phyloP scores from a whole-genome alignment of 108 stramenopile species.

The Nitzschia sp. region DNA sequence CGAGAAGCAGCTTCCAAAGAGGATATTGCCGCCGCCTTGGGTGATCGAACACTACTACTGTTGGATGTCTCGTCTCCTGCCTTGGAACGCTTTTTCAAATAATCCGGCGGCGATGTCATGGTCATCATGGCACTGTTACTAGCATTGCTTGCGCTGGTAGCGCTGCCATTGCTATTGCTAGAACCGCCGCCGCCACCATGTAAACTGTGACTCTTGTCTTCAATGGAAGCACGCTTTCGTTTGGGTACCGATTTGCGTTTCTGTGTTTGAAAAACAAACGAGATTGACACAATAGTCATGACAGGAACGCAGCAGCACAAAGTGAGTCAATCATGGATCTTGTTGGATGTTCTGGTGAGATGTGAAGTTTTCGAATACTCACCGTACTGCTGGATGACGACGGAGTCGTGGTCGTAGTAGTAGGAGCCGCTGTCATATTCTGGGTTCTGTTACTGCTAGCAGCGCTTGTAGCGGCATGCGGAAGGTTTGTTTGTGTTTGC shows the following conservation, averaged over 20 bases:
- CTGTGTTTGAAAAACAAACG: slow-evolving; percentile 8
- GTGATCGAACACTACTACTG: background rate
- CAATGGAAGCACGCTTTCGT: slow-evolving; percentile 42
- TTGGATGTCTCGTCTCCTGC: background rate
- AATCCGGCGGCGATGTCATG: no score
- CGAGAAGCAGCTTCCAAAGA: slow-evolving; percentile 22
- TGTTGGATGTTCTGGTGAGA: no score
- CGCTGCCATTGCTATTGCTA: no score
- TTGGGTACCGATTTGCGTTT: slow-evolving; percentile 61
- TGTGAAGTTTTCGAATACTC: no score
- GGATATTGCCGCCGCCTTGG: no score
- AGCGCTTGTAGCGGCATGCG: background rate
- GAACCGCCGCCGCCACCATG: no score
- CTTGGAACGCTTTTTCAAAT: no score
- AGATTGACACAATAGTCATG: no score
- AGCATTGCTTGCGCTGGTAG: no score
- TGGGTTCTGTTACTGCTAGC: background rate
- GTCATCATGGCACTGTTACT: no score
- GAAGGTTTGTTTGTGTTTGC: background rate
- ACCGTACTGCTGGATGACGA: background rate
- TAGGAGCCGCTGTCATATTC: background rate
- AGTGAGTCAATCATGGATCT: no score
- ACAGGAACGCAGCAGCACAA: no score
- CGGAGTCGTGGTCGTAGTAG: background rate
- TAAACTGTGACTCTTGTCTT: slow-evolving; percentile 28